Conservation (phyloP, 2,329 filamentous ascomycete genomes). For the Venturia asperata region DNA sequence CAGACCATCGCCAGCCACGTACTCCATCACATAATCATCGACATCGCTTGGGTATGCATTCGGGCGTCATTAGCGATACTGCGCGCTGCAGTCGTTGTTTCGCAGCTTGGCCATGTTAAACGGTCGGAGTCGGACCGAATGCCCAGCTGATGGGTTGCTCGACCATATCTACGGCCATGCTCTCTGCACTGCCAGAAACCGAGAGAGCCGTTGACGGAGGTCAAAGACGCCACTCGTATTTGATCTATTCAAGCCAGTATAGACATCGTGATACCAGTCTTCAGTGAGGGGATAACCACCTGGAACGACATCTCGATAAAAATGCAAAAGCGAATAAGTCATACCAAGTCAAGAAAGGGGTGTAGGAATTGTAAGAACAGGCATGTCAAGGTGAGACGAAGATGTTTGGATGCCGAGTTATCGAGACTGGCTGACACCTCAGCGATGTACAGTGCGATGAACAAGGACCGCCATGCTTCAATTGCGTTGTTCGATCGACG, state of each 20-base stretch:
- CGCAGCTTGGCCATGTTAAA: background rate
- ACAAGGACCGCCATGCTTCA: slow-evolving; percentile 32
- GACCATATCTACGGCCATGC: slow-evolving; percentile 1
- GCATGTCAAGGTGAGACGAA: slow-evolving; percentile 37
- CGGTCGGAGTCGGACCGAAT: background rate
- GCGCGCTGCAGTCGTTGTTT: background rate
- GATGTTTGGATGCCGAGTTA: no score
- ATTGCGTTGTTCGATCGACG: slow-evolving; percentile 28
- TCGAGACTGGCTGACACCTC: background rate
- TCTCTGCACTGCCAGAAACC: background rate
- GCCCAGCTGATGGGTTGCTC: background rate
- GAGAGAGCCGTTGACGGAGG: background rate
- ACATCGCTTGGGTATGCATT: background rate
- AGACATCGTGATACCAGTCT: background rate
- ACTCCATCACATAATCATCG: background rate
- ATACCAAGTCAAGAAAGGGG: slow-evolving; percentile 39
- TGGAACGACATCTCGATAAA: no score
- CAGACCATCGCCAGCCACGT: background rate
- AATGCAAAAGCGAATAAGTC: slow-evolving; percentile 29
- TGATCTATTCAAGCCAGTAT: background rate
- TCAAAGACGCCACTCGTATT: background rate
- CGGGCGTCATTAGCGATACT: no score
- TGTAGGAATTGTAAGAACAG: slow-evolving; percentile 37
- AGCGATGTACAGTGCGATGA: slow-evolving; percentile 33
- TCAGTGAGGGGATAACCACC: background rate